Conservation (phyloP, 1,284 basidiomycete species). For the Cystobasidium sp. region DNA sequence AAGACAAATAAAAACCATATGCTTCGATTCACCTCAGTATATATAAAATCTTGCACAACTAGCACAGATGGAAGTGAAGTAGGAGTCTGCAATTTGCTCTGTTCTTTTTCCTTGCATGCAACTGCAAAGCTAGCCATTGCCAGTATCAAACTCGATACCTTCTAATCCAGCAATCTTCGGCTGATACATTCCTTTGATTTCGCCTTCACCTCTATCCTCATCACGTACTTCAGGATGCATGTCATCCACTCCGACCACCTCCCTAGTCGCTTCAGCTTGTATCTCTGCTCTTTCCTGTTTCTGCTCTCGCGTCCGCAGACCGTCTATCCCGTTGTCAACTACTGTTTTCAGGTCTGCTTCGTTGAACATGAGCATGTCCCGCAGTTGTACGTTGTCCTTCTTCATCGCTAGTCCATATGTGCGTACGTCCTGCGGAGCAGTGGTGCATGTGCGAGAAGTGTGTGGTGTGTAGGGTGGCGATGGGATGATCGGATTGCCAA, state of each 20-base stretch:
- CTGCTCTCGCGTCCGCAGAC: constrained; percentile 34
- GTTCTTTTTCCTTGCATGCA: neutral
- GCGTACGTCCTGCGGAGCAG: constrained; percentile 28
- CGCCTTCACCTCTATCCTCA: constrained; percentile 37
- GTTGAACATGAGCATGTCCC: constrained; percentile 42
- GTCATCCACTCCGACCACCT: constrained; percentile 33
- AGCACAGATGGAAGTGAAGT: neutral
- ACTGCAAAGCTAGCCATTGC: constrained; percentile 14
- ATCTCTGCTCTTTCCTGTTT: constrained; percentile 18
- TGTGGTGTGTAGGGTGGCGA: too few relatives aligned
- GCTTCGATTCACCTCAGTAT: neutral
- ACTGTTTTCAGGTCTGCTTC: constrained; percentile 35
- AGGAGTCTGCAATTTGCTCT: neutral
- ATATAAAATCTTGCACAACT: neutral
- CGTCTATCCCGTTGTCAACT: constrained; percentile 41
- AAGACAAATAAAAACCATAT: too few relatives aligned
- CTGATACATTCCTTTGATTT: constrained; percentile 37
- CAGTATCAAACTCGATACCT: constrained; percentile 40
- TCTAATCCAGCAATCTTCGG: constrained; percentile 39
- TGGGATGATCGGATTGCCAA: too few relatives aligned
- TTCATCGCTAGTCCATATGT: constrained; percentile 35
- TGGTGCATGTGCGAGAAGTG: neutral
- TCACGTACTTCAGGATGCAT: constrained; percentile 28
- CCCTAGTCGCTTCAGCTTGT: constrained; percentile 21
- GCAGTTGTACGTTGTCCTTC: constrained; percentile 39